A percentile compares a stretch with the other conserved stretches of the same genome.
Evolutionary conservation across 2,329 filamentous ascomycete species (phyloP).

Genomic region (Aureobasidium namibiae): DNA sequence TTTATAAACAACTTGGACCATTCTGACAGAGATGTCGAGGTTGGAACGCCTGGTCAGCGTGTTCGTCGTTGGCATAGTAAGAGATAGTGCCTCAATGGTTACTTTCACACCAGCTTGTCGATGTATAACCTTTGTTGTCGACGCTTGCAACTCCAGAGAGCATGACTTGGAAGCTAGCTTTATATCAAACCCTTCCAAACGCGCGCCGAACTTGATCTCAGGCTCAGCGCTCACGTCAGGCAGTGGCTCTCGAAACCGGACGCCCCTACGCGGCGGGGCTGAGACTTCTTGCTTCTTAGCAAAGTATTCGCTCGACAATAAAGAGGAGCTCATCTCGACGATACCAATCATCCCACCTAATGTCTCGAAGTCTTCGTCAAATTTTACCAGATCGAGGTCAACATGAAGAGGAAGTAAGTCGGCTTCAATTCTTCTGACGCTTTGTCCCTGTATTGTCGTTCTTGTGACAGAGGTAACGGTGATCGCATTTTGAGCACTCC

Average conservation of each 20-base stretch:
- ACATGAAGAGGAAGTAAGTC: constrained; percentile 70
- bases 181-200: constrained; percentile 68
- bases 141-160: constrained; percentile 65
- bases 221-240: constrained; percentile 26
- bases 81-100: constrained; percentile 62
- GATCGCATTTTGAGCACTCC: neutral
- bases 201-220: constrained; percentile 60
- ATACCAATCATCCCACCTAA: constrained; percentile 90
- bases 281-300: constrained; percentile 23
- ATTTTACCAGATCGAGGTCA: constrained; percentile 64
- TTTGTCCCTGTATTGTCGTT: constrained; percentile 16
- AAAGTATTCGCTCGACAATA: constrained; percentile 50
- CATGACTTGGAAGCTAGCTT: constrained; percentile 72
- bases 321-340: constrained; percentile 77
- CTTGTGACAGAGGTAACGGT: constrained; percentile 10
- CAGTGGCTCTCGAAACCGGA: constrained; percentile 47
- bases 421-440: constrained; percentile 45
- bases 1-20: constrained; percentile 65
- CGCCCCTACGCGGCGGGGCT: constrained; percentile 38
- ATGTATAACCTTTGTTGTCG: constrained; percentile 71
- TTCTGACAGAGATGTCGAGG: constrained; percentile 48
- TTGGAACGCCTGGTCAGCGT: constrained; percentile 39
- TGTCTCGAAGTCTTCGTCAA: constrained; percentile 65
- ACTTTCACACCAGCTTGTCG: constrained; percentile 64
- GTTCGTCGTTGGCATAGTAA: constrained; percentile 56